Evolutionary conservation across 2,329 filamentous ascomycete species (phyloP).

Genomic region (Diaporthe vaccinii): DNA sequence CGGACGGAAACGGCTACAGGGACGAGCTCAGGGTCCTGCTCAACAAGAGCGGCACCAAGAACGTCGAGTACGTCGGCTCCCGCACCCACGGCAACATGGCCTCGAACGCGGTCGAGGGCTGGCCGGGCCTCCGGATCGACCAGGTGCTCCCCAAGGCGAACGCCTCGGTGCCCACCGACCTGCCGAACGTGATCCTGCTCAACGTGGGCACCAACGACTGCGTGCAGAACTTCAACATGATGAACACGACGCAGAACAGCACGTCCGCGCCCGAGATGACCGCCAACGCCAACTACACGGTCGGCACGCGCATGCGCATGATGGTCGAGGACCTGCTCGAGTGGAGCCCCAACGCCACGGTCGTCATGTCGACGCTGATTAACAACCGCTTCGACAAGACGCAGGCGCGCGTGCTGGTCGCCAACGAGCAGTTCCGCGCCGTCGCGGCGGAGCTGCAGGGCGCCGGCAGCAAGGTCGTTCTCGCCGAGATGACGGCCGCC

Average conservation of each 20-base stretch:
- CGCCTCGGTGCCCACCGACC: slow-evolving; percentile 47
- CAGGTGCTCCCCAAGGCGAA: slow-evolving; percentile 53
- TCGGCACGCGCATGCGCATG: slow-evolving; percentile 50
- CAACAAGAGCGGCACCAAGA: slow-evolving; percentile 48
- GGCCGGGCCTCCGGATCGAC: slow-evolving; percentile 57
- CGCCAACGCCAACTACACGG: slow-evolving; percentile 38
- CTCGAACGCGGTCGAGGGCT: slow-evolving; percentile 60
- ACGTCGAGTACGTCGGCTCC: slow-evolving; percentile 58
- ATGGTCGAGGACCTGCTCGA: slow-evolving; percentile 53
- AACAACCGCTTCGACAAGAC: slow-evolving; percentile 41
- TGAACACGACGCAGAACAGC: slow-evolving; percentile 28
- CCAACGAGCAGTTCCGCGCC: slow-evolving; percentile 52
- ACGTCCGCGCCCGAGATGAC: slow-evolving; percentile 22
- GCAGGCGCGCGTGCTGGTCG: slow-evolving; percentile 48
- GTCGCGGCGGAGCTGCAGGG: slow-evolving; percentile 48
- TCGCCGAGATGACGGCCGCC: slow-evolving; percentile 56
- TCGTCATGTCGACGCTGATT: slow-evolving; percentile 57
- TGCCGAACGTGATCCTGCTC: slow-evolving; percentile 57
- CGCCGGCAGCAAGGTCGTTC: slow-evolving; percentile 50
- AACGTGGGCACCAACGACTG: slow-evolving; percentile 62
- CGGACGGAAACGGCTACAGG: slow-evolving; percentile 57
- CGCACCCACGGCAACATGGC: slow-evolving; percentile 54
- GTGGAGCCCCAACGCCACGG: slow-evolving; percentile 49
- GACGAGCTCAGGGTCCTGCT: slow-evolving; percentile 50
- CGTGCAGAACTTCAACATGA: slow-evolving; percentile 49